phyloP scores from a whole-genome alignment of 2,329 filamentous ascomycete species.

The Neonectria ditissima region DNA sequence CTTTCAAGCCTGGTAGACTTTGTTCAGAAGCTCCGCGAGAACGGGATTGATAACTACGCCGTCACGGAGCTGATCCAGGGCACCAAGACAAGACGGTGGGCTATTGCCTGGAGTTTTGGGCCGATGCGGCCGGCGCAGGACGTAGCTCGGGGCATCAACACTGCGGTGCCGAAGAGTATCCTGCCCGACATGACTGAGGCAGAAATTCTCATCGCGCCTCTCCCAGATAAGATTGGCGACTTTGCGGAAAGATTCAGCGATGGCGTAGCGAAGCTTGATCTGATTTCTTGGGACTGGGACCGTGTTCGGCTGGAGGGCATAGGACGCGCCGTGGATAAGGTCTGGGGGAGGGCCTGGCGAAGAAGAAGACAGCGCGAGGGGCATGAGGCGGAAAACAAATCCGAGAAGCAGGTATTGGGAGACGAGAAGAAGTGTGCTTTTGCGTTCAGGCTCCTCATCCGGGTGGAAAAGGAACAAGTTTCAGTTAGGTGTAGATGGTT shows the following conservation, averaged over 20 bases:
- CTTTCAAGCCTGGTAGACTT: conserved; percentile 73
- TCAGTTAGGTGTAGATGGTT: conserved; percentile 70
- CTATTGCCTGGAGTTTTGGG: conserved; percentile 86
- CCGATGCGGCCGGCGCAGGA: conserved; percentile 69
- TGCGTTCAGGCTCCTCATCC: conserved; percentile 69
- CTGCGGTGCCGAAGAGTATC: conserved; percentile 54
- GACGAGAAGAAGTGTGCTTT: conserved; percentile 57
- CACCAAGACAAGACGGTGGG: conserved; percentile 85
- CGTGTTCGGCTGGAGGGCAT: conserved; percentile 63
- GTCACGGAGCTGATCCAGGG: conserved; percentile 85
- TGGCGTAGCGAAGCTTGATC: conserved; percentile 66
- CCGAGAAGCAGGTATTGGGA: conserved; percentile 25
- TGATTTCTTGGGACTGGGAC: conserved; percentile 75
- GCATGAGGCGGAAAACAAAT: conserved; percentile 54
- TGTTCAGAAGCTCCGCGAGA: conserved; percentile 68
- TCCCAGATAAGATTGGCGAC: conserved; percentile 53
- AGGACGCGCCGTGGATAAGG: conserved; percentile 75
- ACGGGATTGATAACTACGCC: conserved; percentile 80
- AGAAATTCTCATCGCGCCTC: conserved; percentile 60
- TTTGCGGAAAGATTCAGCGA: conserved; percentile 53
- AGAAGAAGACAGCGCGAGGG: conserved; percentile 67
- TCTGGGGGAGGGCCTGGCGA: conserved; percentile 82
- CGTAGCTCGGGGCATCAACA: conserved; percentile 59
- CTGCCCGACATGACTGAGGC: conserved; percentile 58
- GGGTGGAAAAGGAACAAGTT: conserved; percentile 54